Percentiles rank a stretch among this genome's conserved stretches.
Conservation (phyloP, 2,329 filamentous ascomycete species). For the Penicillium janthinellum region DNA sequence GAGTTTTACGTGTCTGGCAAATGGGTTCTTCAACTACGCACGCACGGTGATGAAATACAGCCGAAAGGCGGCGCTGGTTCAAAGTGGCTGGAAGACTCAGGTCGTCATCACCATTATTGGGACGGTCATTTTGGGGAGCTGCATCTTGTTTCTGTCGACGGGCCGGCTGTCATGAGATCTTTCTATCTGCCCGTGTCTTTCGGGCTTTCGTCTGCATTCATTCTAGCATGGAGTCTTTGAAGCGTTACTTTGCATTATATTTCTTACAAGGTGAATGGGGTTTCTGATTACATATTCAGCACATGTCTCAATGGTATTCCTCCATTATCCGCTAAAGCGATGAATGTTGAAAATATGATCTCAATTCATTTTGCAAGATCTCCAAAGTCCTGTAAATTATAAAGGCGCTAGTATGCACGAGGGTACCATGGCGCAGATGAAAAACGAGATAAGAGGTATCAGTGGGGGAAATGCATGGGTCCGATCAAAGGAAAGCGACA, state of each 20-base stretch:
- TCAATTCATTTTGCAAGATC: neutral
- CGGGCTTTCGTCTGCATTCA: neutral
- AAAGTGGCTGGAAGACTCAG: slow-evolving; percentile 92
- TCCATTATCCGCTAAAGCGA: neutral
- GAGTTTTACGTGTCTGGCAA: slow-evolving; percentile 71
- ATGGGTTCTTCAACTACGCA: slow-evolving; percentile 85
- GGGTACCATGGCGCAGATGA: neutral
- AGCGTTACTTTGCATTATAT: slow-evolving; percentile 2
- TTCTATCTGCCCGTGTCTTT: neutral
- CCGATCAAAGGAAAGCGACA: slow-evolving; percentile 3
- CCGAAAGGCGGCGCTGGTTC: slow-evolving; percentile 76
- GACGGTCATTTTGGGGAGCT: slow-evolving; percentile 48
- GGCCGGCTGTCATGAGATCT: slow-evolving; percentile 22
- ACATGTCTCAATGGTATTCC: neutral
- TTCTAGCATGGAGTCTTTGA: slow-evolving; percentile 3
- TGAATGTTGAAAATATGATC: neutral
- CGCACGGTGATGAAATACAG: slow-evolving; percentile 81
- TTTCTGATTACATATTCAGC: neutral
- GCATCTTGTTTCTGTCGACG: slow-evolving; percentile 48
- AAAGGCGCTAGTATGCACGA: neutral
- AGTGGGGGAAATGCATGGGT: slow-evolving; percentile 14
- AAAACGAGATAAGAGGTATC: slow-evolving; percentile 16
- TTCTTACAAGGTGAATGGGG: neutral
- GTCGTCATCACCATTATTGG: slow-evolving; percentile 59
- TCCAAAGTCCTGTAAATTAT: slow-evolving; percentile 1